phyloP scores from a whole-genome alignment of 2,329 filamentous ascomycete genomes.

The Fragosphaeria purpurea region DNA sequence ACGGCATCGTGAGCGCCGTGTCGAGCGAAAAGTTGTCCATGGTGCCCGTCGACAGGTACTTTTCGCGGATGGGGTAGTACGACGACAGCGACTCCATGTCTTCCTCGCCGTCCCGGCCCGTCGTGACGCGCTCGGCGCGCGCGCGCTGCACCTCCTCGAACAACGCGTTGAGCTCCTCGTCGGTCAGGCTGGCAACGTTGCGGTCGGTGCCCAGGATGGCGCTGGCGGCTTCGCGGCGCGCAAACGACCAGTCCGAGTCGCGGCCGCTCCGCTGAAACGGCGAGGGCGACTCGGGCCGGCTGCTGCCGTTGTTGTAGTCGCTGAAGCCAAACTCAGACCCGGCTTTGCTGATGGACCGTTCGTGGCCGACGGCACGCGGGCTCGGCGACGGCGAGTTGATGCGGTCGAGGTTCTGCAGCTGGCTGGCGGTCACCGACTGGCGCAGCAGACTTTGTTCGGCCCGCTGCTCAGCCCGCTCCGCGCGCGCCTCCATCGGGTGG shows the following conservation, averaged over 20 bases:
- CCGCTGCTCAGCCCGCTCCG: conserved; percentile 78
- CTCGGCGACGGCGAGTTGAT: conserved; percentile 44
- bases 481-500: conserved; percentile 88
- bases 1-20: conserved; percentile 87
- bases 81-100: conserved; percentile 85
- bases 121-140: conserved; percentile 62
- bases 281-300: conserved; percentile 70
- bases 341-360: conserved; percentile 68
- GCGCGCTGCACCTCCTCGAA: conserved; percentile 91
- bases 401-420: conserved; percentile 48
- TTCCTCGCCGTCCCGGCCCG: conserved; percentile 68
- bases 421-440: conserved; percentile 62
- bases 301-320: conserved; percentile 31
- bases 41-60: conserved; percentile 90
- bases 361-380: conserved; percentile 56
- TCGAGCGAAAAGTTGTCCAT: conserved; percentile 95
- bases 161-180: conserved; percentile 86
- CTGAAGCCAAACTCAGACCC: conserved; percentile 56
- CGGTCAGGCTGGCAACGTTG: conserved; percentile 78
- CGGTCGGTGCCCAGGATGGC: conserved; percentile 85
- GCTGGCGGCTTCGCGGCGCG: conserved; percentile 82
- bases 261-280: conserved; percentile 54
- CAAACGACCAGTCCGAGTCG: conserved; percentile 92
- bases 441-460: conserved; percentile 71
- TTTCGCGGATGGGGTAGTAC: conserved; percentile 82